phyloP scores from a whole-genome alignment of 2,329 filamentous ascomycete species.

The Bipolaris gigantea region DNA sequence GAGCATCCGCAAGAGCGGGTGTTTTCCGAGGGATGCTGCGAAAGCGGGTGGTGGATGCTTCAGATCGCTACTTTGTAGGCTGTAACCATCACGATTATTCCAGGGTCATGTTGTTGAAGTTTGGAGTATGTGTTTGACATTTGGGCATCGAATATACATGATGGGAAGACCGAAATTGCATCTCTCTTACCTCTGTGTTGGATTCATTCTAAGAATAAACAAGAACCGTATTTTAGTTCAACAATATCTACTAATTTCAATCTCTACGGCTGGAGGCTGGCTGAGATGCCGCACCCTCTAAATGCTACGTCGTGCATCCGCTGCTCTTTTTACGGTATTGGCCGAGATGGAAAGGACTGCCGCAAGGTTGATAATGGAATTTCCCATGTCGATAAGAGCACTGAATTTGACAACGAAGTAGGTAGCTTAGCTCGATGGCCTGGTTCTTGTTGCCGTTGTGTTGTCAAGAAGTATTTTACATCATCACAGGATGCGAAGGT shows the following conservation, averaged over 20 bases:
- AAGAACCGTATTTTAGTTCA: neutral
- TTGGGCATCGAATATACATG: neutral
- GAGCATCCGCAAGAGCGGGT: constrained; percentile 17
- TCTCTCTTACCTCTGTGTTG: neutral
- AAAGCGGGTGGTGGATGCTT: constrained; percentile 30
- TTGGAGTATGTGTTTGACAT: neutral
- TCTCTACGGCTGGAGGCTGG: neutral
- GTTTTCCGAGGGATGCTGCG: constrained; percentile 23
- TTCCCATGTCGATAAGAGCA: constrained; percentile 12
- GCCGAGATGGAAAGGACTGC: neutral
- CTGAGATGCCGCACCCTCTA: neutral
- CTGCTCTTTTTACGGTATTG: neutral
- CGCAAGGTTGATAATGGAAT: neutral
- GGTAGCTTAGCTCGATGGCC: constrained; percentile 9
- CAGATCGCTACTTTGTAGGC: constrained; percentile 15
- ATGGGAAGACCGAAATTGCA: neutral
- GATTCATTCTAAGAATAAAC: neutral
- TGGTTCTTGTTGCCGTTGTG: constrained; percentile 12
- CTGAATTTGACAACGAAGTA: constrained; percentile 9
- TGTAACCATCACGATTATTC: neutral
- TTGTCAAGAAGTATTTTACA: constrained; percentile 2
- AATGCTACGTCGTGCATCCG: neutral
- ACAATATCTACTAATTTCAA: neutral
- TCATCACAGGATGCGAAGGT: constrained; percentile 8
- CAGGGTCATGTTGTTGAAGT: neutral